These are phyloP conservation scores for Boletus sp. DNA, from an alignment of 768 basidiomycete species.

Conservation along the genomic window DNA sequence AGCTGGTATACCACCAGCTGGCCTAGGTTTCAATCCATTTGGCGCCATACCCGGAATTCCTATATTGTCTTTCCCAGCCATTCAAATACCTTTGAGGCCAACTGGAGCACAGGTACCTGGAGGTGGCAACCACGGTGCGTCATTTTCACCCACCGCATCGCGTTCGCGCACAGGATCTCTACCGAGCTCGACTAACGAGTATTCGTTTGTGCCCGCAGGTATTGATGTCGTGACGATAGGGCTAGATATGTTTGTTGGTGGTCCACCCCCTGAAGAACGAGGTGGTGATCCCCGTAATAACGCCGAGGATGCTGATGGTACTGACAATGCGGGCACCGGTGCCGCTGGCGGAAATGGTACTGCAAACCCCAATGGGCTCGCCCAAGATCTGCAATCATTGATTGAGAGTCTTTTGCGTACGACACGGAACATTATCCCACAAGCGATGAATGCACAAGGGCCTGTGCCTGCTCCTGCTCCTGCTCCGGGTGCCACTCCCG, in stretches of 20 bases:
- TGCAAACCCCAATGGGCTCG: conserved; percentile 15
- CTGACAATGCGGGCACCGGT: background rate
- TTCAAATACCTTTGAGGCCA: conserved; percentile 24
- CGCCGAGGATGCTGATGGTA: conserved; percentile 1
- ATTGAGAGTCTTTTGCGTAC: conserved; percentile 27
- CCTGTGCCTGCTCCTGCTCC: background rate
- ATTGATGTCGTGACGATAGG: conserved; percentile 37
- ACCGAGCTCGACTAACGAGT: conserved; percentile 20
- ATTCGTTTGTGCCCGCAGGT: conserved; percentile 6
- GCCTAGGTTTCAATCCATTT: conserved; percentile 20
- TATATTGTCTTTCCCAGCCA: conserved; percentile 26
- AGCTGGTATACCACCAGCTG: conserved; percentile 1
- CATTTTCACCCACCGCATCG: background rate
- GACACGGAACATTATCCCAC: conserved; percentile 25
- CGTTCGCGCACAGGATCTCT: conserved; percentile 11
- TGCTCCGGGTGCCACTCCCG: background rate
- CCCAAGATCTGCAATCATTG: conserved; percentile 25
- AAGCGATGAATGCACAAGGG: conserved; percentile 16
- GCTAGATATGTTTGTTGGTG: conserved; percentile 38
- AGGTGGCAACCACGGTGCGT: conserved; percentile 20
- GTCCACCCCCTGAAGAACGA: conserved; percentile 10
- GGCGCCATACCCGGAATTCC: conserved; percentile 21
- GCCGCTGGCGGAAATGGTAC: conserved; percentile 17
- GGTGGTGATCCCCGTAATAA: conserved; percentile 11
- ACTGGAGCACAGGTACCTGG: conserved; percentile 6